A percentile compares a stretch with the other conserved stretches of the same genome.
phyloP scores from a whole-genome alignment of 140 eudicot species.

The Ambrosia hybrid region DNA sequence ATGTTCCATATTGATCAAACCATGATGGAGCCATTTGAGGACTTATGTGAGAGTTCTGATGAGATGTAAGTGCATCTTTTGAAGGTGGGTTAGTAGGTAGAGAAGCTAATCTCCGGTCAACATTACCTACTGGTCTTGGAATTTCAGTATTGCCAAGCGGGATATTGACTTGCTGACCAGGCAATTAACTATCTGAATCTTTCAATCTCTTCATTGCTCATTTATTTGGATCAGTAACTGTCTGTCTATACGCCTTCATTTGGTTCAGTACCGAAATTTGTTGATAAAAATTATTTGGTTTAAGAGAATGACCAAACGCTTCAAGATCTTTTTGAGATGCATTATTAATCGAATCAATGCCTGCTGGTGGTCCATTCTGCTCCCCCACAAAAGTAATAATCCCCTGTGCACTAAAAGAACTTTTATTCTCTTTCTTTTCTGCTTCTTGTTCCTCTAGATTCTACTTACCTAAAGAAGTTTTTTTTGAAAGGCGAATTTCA shows the following conservation, averaged over 20 bases:
- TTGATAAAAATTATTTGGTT: slow-evolving; percentile 53
- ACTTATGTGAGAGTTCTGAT: slow-evolving; percentile 47
- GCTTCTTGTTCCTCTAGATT: slow-evolving; percentile 42
- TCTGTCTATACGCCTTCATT: slow-evolving; percentile 50
- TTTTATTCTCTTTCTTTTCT: slow-evolving; percentile 28
- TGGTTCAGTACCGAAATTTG: slow-evolving; percentile 60
- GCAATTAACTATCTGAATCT: slow-evolving; percentile 40
- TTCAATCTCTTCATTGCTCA: slow-evolving; percentile 54
- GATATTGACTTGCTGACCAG: slow-evolving; percentile 34
- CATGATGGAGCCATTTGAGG: slow-evolving; percentile 91
- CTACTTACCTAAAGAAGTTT: too few relatives aligned
- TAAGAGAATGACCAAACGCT: slow-evolving; percentile 80
- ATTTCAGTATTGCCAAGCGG: slow-evolving; percentile 45
- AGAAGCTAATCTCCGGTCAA: slow-evolving; percentile 34
- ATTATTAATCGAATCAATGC: slow-evolving; percentile 40
- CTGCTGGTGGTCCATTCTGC: slow-evolving; percentile 35
- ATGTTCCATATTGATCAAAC: slow-evolving; percentile 74
- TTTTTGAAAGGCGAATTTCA: too few relatives aligned
- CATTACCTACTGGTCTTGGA: slow-evolving; percentile 16
- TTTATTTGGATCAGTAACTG: slow-evolving; percentile 52
- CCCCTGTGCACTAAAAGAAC: slow-evolving; percentile 35
- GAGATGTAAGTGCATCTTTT: slow-evolving; percentile 38
- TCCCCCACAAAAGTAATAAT: slow-evolving; percentile 37
- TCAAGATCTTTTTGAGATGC: slow-evolving; percentile 66
- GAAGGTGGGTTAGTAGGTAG: slow-evolving; percentile 40